Evolutionary conservation across 2,329 filamentous ascomycete species (phyloP), one percentile per base, ranked within the genome.

Genomic region (Alternaria alternata): DNA sequence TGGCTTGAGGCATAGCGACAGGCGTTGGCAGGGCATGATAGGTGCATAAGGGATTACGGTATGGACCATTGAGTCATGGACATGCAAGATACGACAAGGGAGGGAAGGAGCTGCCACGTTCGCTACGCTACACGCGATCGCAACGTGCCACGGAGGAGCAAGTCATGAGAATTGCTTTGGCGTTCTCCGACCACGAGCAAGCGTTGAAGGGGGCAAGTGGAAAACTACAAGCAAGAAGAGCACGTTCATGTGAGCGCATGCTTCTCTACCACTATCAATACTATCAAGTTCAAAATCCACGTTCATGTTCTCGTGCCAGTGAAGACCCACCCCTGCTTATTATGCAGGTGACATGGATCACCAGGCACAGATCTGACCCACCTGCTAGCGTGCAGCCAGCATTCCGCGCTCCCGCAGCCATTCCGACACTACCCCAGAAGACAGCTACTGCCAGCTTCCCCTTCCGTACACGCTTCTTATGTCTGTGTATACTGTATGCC

Each of bases 1-100:
- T 63, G 58, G 51, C 55, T 57, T 62, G 59, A 70, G 69, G 75
- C 74, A 78, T 78, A 78, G 75, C 75, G 75, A 76, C 62, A 54
- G 76, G 76, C 75, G 75, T 78, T 78, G 63, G 61, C 55, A 60
- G 64, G 66, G 61, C 65, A 65, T 62, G 51, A 61, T 51, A 56
- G 66, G 70, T 67, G 66, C 68, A 56, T 44, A 65, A 62, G 63
- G 43, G 42, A 49, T 42, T 47, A 61, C 41, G 51, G 54, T 24
- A 53, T 20, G 46, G 34, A 38, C 42, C 39, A 44, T 46, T 49
- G 54, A 20, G 41, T 24, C 32, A 51, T 52, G 34, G 24, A 62
- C 22, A 22, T 26, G 55, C 51, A 54, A 28, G 12, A 51, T 28
- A 38, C 22, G 34, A 57, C 30, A 53, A 54, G 44, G 49, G 34